These are phyloP conservation scores for Silene latifolia DNA, from an alignment of 148 eudicot genomes.

Conservation along the genomic window DNA sequence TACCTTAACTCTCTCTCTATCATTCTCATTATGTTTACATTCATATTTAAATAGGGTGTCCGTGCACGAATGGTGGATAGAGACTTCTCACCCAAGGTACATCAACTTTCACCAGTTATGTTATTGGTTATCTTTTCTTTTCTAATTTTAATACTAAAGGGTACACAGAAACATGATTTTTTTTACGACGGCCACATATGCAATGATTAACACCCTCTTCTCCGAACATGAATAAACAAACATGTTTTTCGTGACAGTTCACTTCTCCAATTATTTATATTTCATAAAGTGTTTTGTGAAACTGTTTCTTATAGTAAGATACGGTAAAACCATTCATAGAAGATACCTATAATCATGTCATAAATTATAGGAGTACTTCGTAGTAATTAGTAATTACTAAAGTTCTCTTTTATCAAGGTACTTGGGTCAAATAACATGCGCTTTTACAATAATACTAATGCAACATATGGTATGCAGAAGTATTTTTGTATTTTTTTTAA, in stretches of 20 bases:
- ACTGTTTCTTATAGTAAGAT: too few relatives aligned
- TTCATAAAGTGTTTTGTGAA: neutral
- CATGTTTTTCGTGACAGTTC: neutral
- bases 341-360: neutral
- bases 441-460: neutral
- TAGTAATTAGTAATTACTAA: too few relatives aligned
- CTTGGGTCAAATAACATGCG: too few relatives aligned
- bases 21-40: slow-evolving; percentile 1
- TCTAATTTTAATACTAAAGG: neutral
- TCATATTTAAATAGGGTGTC: slow-evolving; percentile 50
- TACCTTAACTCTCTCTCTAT: neutral
- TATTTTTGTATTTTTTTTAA: neutral
- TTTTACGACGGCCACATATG: neutral
- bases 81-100: slow-evolving; percentile 86
- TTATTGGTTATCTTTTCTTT: neutral
- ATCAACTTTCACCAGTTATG: neutral
- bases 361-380: too few relatives aligned
- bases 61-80: slow-evolving; percentile 80
- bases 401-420: too few relatives aligned
- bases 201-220: neutral
- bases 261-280: neutral
- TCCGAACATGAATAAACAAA: neutral
- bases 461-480: neutral
- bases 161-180: neutral
- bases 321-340: too few relatives aligned